Evolutionary conservation across 2,329 filamentous ascomycete genomes (phyloP), one percentile per base, ranked within the genome.

Genomic region (Talaromyces sp.): DNA sequence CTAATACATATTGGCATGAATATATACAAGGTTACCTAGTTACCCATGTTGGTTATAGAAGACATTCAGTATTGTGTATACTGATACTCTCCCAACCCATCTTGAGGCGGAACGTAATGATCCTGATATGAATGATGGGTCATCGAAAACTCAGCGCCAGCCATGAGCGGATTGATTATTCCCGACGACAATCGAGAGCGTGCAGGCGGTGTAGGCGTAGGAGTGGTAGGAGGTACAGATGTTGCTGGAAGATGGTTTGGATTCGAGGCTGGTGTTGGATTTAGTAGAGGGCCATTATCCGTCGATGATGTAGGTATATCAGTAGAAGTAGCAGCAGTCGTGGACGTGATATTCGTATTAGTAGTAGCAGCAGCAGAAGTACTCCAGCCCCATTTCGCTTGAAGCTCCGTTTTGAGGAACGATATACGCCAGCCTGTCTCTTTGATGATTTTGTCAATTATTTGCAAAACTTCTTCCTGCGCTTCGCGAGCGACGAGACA

Each of bases 101-200:
- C 79, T 63, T 73, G 67, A 1, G 89, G 88, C 36, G 89, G 86
- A 62, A 91, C 86, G 66, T 93, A 95, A 73, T 87, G 87, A 53
- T 86, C 85, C 68, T 90, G 87, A 67, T 94, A 95, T 1, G 91
- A 89, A 72, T 92, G 89, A 63, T 90, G 86, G 3, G 89, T 87
- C 64, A 87, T 78, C 22, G 80, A 87, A 70, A 94, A 94, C 68
- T 94, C 89, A 1, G 89, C 89, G 22, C 80, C 80, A 22, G 83
- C 84, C 63, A 87, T 81, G 39, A 93, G 73, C 1, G 89, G 89
- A 66, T 93, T 93, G 5, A 87, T 74, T 40, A 85, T 82, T 6
- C 81, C 82, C 2, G 71, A 57, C 4, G 70, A 70, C 55, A 72
- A 67, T 36, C 65, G 70, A 3, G 68, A 66, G 10, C 73, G 66